Percentiles rank a stretch among this genome's conserved stretches.
These are phyloP conservation scores for Abelmoschus esculentus DNA, from an alignment of 345 rosid species.

Conservation along the genomic window DNA sequence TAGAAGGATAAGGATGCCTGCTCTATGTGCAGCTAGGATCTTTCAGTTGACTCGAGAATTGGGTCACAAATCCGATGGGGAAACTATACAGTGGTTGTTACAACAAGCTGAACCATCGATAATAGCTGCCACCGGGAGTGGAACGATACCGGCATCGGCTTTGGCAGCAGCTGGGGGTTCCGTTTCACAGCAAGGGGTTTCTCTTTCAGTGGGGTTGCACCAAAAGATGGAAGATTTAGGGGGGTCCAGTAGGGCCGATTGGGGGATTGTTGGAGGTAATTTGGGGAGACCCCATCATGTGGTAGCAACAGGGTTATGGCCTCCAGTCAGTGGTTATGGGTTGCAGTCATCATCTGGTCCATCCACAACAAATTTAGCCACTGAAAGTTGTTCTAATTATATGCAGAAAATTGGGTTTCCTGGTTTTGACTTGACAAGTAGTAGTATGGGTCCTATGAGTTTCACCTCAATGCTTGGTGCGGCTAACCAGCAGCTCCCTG, in stretches of 20 bases:
- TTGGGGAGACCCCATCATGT: constrained; percentile 57
- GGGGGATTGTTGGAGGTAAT: constrained; percentile 58
- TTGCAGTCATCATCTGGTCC: constrained; percentile 46
- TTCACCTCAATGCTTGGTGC: constrained; percentile 66
- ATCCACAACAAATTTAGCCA: constrained; percentile 41
- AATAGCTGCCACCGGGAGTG: constrained; percentile 81
- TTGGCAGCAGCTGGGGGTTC: constrained; percentile 53
- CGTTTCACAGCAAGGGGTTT: constrained; percentile 54
- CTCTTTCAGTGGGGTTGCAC: constrained; percentile 60
- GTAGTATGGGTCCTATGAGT: constrained; percentile 61
- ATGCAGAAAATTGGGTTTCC: constrained; percentile 61
- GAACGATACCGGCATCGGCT: constrained; percentile 92
- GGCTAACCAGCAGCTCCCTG: constrained; percentile 59
- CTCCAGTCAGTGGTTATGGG: constrained; percentile 62
- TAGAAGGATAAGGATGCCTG: constrained; percentile 94
- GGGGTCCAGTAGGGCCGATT: constrained; percentile 54
- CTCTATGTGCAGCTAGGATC: constrained; percentile 90
- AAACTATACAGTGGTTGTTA: constrained; percentile 89
- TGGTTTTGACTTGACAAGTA: constrained; percentile 65
- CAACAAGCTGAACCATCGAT: constrained; percentile 95
- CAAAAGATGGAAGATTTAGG: constrained; percentile 57
- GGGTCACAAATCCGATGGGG: constrained; percentile 97
- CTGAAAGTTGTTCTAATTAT: constrained; percentile 36
- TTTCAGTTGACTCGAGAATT: constrained; percentile 90
- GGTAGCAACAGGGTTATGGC: constrained; percentile 57